Percentiles rank a stretch among this genome's conserved stretches.
Conservation (phyloP, 2,329 filamentous ascomycete species). For the Pleurostoma richardsiae region DNA sequence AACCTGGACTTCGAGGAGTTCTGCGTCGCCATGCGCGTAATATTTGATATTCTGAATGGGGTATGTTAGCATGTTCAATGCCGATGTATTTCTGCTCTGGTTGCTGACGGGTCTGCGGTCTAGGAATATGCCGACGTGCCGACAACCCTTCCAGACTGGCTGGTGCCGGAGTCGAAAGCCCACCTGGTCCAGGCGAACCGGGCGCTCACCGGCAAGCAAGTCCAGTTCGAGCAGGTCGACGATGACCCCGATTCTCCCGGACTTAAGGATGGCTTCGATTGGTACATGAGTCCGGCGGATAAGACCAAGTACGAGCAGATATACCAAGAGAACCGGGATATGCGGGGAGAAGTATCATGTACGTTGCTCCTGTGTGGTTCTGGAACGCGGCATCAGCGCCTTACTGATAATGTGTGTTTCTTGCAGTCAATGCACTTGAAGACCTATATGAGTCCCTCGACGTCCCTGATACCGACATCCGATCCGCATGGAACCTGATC, state of each 20-base stretch:
- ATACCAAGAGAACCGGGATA: conserved; percentile 86
- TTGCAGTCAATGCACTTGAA: conserved; percentile 67
- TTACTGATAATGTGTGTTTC: conserved; percentile 1
- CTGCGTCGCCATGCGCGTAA: conserved; percentile 96
- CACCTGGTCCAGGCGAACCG: conserved; percentile 81
- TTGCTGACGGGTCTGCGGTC: neutral
- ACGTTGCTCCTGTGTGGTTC: conserved; percentile 22
- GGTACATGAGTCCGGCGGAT: conserved; percentile 95
- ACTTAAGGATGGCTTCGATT: conserved; percentile 95
- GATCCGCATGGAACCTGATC: conserved; percentile 94
- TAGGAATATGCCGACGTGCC: conserved; percentile 93
- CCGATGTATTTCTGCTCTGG: too few species aligned
- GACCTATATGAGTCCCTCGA: conserved; percentile 80
- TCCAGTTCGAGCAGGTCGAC: conserved; percentile 80
- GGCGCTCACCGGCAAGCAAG: conserved; percentile 72
- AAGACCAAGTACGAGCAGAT: conserved; percentile 96
- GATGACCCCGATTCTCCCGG: conserved; percentile 78
- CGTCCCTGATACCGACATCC: conserved; percentile 71
- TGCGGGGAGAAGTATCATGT: conserved; percentile 80
- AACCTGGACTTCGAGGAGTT: conserved; percentile 99
- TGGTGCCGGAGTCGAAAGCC: conserved; percentile 91
- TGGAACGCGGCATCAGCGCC: neutral
- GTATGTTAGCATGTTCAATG: conserved; percentile 41
- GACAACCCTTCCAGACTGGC: conserved; percentile 81
- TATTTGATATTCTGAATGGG: conserved; percentile 95